Evolutionary conservation across 257 asterid genomes (phyloP).

Genomic region (Perilla frutescens): DNA sequence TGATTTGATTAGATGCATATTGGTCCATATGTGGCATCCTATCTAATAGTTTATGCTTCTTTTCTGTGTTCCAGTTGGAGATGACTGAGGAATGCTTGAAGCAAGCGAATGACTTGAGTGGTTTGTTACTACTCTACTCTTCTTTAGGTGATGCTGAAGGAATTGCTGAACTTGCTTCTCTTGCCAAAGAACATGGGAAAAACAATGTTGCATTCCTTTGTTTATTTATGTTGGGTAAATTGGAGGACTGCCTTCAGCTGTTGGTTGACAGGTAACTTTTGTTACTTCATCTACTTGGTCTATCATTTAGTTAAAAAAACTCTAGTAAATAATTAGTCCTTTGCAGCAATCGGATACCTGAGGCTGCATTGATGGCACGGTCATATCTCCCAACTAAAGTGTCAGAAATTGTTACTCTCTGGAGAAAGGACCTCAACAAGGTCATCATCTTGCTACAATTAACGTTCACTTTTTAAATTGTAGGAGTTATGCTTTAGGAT

Average conservation of each 20-base stretch:
- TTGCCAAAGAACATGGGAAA: slow-evolving; percentile 90
- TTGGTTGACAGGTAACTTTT: slow-evolving; percentile 79
- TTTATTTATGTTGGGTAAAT: slow-evolving; percentile 87
- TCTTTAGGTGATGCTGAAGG: slow-evolving; percentile 94
- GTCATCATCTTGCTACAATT: slow-evolving; percentile 39
- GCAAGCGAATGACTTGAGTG: slow-evolving; percentile 97
- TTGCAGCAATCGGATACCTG: slow-evolving; percentile 98
- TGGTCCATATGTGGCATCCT: slow-evolving; percentile 19
- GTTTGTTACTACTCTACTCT: slow-evolving; percentile 85
- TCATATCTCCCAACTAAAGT: slow-evolving; percentile 99
- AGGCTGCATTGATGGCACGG: slow-evolving; percentile 99
- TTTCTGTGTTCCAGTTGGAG: slow-evolving; percentile 68
- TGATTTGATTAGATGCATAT: slow-evolving; percentile 21
- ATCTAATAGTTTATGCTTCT: slow-evolving; percentile 27
- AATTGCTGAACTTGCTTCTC: slow-evolving; percentile 78
- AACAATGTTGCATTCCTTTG: slow-evolving; percentile 96
- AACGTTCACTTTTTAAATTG: slow-evolving; percentile 10
- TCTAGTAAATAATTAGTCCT: slow-evolving; percentile 34
- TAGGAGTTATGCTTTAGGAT: slow-evolving; percentile 22
- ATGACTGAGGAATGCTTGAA: slow-evolving; percentile 95
- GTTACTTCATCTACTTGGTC: slow-evolving; percentile 28
- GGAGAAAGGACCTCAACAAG: slow-evolving; percentile 97
- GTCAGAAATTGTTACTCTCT: slow-evolving; percentile 86
- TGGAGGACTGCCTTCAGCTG: slow-evolving; percentile 95
- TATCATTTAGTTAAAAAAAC: slow-evolving; percentile 21